Conservation (phyloP, 2,329 filamentous ascomycete genomes). For the Xylaria sp. region DNA sequence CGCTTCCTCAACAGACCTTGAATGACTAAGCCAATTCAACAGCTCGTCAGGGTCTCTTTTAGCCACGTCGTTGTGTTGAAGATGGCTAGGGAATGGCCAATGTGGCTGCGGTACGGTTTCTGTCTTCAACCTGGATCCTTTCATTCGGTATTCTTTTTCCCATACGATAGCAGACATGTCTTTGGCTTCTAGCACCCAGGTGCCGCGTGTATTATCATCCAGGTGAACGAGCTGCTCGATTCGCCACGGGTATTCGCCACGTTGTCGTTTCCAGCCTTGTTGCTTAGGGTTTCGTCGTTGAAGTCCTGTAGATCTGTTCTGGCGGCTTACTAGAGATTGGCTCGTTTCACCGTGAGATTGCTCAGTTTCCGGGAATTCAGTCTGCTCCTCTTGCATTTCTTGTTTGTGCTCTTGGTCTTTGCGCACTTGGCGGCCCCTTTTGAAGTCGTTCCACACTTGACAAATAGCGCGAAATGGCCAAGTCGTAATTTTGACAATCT, state of each 20-base stretch:
- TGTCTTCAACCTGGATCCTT: neutral
- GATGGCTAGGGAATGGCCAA: neutral
- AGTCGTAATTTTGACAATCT: too few species aligned
- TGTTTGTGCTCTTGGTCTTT: too few species aligned
- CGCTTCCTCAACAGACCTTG: neutral
- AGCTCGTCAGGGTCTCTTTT: neutral
- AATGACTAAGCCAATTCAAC: neutral
- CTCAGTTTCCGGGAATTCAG: too few species aligned
- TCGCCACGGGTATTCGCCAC: neutral
- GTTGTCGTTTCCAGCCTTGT: neutral
- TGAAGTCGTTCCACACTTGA: too few species aligned
- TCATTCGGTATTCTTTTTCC: neutral
- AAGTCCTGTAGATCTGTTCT: too few species aligned
- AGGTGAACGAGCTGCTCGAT: neutral
- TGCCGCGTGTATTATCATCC: constrained; percentile 1
- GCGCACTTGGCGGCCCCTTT: too few species aligned
- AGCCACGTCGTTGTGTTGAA: neutral
- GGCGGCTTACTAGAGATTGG: too few species aligned
- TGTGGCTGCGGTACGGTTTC: neutral
- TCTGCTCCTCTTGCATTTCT: too few species aligned
- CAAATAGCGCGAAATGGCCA: too few species aligned
- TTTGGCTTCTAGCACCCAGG: neutral
- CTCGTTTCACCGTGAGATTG: too few species aligned
- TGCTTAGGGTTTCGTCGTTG: neutral
- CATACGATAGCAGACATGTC: neutral